Evolutionary conservation across 805 yeast genomes (phyloP), one percentile per base, ranked within the genome.

Genomic region (Lachancea kluyveri): DNA sequence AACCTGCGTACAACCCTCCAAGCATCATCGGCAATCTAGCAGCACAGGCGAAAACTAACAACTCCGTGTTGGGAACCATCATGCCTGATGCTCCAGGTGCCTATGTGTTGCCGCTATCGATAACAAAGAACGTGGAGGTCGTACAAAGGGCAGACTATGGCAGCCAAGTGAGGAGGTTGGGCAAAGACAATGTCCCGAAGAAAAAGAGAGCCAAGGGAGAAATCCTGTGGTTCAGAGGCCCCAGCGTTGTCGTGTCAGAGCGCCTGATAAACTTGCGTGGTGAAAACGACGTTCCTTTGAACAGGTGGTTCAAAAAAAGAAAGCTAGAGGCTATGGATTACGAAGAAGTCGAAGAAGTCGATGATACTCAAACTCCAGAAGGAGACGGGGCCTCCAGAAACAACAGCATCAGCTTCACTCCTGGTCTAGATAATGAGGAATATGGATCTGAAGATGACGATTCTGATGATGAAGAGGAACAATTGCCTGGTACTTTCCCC

Each of bases 141-240:
- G 31, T 67, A 19, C 62, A 55, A 24, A 49, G 54, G 21, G 48
- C 57, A 22, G 62, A 64, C 32, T 51, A 55, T 24, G 38, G 33
- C 14, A 50, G 43, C 19, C 46, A 48, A 24, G 26, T 39, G 7
- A 50, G 52, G 35, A 36, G 52, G 21, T 26, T 38, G 13, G 43
- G 48, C 16, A 47, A 45, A 27, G 50, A 46, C 11, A 49, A 50
- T 26, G 37, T 47, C 10, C 41, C 41, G 17, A 34, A 31, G 14
- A 41, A 44, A 28, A 48, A 46, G 27, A 44, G 41, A 14, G 40
- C 41, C 13, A 41, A 48, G 21, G 65, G 64, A 9, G 74, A 75
- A 21, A 46, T 74, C 10, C 51, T 81, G 11, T 81, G 87, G 83
- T 79, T 73, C 52, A 67, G 79, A 45, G 74, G 83, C 1, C 80